Evolutionary conservation across 1,284 basidiomycete species (phyloP).

Genomic region (Singerocomus rubriflavus): DNA sequence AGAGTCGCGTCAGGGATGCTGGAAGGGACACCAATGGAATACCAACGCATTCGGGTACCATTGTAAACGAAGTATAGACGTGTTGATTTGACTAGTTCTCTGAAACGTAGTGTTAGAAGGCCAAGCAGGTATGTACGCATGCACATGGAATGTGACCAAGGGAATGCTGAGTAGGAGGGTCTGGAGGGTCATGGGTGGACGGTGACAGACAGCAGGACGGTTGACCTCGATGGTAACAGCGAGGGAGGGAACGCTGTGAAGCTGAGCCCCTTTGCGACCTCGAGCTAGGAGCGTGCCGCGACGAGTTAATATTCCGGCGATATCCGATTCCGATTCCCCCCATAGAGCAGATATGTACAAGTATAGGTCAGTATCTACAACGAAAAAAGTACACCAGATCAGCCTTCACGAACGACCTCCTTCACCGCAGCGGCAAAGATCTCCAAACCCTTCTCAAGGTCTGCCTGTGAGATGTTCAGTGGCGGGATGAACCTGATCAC

Average conservation of each 20-base stretch:
- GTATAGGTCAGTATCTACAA: neutral
- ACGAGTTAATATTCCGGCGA: conserved; percentile 1
- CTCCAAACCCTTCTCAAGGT: conserved; percentile 55
- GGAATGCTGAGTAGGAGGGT: conserved; percentile 3
- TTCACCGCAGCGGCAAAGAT: conserved; percentile 63
- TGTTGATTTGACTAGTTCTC: conserved; percentile 51
- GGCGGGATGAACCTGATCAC: conserved; percentile 80
- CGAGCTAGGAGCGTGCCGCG: conserved; percentile 10
- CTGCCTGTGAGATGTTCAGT: conserved; percentile 59
- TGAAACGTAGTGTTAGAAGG: conserved; percentile 63
- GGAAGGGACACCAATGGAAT: neutral
- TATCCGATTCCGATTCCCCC: neutral
- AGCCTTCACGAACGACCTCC: conserved; percentile 58
- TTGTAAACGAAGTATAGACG: conserved; percentile 56
- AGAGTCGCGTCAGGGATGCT: conserved; percentile 12
- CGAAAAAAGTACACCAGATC: neutral
- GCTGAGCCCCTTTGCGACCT: conserved; percentile 5
- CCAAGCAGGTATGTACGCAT: conserved; percentile 67
- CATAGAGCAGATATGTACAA: neutral
- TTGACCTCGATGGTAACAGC: conserved; percentile 14
- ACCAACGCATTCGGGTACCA: conserved; percentile 58
- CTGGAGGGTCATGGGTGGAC: conserved; percentile 17
- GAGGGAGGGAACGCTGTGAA: too few relatives aligned
- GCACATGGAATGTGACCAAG: conserved; percentile 10
- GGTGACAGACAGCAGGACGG: conserved; percentile 1